A percentile compares a stretch with the other conserved stretches of the same genome.
These are phyloP conservation scores for Cladobotryum protrusum DNA, from an alignment of 2,329 filamentous ascomycete genomes.

Conservation along the genomic window DNA sequence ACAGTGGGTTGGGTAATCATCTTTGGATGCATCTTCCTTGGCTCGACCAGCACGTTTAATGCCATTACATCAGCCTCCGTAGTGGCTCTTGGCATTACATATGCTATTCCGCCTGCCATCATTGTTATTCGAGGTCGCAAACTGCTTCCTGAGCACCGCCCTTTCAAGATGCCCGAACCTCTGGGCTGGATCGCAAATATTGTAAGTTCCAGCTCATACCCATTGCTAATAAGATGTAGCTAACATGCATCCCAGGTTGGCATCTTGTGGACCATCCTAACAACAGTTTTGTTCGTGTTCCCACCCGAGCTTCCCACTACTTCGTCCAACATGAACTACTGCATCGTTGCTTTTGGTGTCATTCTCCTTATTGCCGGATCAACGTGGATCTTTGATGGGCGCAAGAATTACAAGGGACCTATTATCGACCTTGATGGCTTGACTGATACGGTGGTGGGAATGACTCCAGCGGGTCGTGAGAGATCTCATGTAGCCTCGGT, in stretches of 20 bases:
- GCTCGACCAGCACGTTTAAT: conserved; percentile 61
- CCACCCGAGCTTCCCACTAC: conserved; percentile 61
- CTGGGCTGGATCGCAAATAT: conserved; percentile 33
- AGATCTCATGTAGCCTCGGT: neutral
- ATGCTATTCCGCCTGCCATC: conserved; percentile 67
- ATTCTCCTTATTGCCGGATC: conserved; percentile 38
- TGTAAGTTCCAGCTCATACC: conserved; percentile 3
- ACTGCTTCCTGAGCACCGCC: conserved; percentile 50
- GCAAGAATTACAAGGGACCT: conserved; percentile 40
- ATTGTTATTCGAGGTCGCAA: conserved; percentile 61
- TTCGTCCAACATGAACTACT: conserved; percentile 61
- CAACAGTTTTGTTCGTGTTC: conserved; percentile 69
- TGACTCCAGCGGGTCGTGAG: conserved; percentile 1
- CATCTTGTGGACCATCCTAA: conserved; percentile 60
- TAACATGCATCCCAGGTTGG: conserved; percentile 33
- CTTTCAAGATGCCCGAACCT: conserved; percentile 31
- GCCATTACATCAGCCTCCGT: conserved; percentile 68
- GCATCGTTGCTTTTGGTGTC: conserved; percentile 41
- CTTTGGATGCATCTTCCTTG: conserved; percentile 65
- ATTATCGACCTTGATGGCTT: conserved; percentile 7
- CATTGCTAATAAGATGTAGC: neutral
- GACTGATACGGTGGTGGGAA: conserved; percentile 2
- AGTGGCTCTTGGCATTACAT: conserved; percentile 66
- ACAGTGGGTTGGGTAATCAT: conserved; percentile 57
- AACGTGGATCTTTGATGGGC: conserved; percentile 44